These are phyloP conservation scores for Penicillium occitanis DNA, from an alignment of 2,329 filamentous ascomycete genomes.

Conservation along the genomic window DNA sequence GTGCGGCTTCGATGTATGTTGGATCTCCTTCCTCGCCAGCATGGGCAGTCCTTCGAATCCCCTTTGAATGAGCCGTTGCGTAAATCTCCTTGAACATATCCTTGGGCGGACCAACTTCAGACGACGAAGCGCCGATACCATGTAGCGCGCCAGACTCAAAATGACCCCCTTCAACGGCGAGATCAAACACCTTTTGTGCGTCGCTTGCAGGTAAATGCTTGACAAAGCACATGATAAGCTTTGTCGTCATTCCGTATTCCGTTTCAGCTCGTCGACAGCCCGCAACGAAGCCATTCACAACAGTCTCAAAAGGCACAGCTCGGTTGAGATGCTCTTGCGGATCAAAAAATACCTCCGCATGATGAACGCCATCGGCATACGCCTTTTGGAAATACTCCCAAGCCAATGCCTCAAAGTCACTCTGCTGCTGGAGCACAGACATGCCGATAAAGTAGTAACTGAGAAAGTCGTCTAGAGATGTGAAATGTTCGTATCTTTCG, in stretches of 20 bases:
- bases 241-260: slow-evolving; percentile 64
- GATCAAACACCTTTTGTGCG: slow-evolving; percentile 46
- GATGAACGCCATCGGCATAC: slow-evolving; percentile 63
- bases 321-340: slow-evolving; percentile 70
- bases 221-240: slow-evolving; percentile 71
- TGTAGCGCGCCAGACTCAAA: slow-evolving; percentile 55
- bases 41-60: slow-evolving; percentile 67
- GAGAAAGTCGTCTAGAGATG: slow-evolving; percentile 73
- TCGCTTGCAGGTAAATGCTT: slow-evolving; percentile 65
- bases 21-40: slow-evolving; percentile 73
- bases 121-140: slow-evolving; percentile 69
- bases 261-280: slow-evolving; percentile 61
- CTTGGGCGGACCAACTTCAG: slow-evolving; percentile 56
- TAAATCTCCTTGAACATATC: slow-evolving; percentile 64
- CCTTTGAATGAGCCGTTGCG: slow-evolving; percentile 51
- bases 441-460: slow-evolving; percentile 77
- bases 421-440: slow-evolving; percentile 62
- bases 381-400: slow-evolving; percentile 70
- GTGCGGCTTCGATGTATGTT: slow-evolving; percentile 62
- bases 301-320: slow-evolving; percentile 62
- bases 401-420: slow-evolving; percentile 72
- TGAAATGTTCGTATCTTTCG: slow-evolving; percentile 65
- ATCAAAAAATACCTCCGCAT: slow-evolving; percentile 80
- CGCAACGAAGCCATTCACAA: slow-evolving; percentile 62
- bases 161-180: slow-evolving; percentile 42